Conservation (phyloP, 2,329 filamentous ascomycete genomes). For the Eurotiales sp. region DNA sequence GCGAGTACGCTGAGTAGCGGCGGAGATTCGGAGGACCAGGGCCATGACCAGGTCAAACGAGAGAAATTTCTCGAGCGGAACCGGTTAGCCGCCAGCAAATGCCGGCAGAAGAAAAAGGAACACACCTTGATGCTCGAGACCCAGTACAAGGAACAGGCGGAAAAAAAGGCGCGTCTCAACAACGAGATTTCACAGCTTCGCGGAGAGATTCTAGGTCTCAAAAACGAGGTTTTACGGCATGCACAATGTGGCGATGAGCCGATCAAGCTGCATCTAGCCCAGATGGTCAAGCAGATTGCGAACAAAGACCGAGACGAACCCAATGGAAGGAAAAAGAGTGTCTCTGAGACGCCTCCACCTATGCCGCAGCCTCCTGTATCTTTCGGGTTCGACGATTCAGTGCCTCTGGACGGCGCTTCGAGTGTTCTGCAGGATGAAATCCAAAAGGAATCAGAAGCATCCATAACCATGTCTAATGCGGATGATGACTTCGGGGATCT, state of each 20-base stretch:
- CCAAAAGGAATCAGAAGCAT: slow-evolving; percentile 27
- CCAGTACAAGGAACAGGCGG: slow-evolving; percentile 32
- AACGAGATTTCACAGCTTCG: slow-evolving; percentile 33
- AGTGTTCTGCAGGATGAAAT: slow-evolving; percentile 27
- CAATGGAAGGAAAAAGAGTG: background rate
- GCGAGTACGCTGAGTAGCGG: slow-evolving; percentile 22
- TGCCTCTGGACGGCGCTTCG: slow-evolving; percentile 25
- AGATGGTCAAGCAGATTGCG: slow-evolving; percentile 36
- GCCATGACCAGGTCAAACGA: slow-evolving; percentile 36
- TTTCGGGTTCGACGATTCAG: slow-evolving; percentile 32
- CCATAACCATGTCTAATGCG: slow-evolving; percentile 27
- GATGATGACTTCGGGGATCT: slow-evolving; percentile 32
- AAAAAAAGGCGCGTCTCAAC: slow-evolving; percentile 30
- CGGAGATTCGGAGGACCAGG: slow-evolving; percentile 21
- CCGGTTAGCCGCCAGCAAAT: slow-evolving; percentile 57
- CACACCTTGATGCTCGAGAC: slow-evolving; percentile 51
- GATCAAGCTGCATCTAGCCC: slow-evolving; percentile 34
- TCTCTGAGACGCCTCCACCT: slow-evolving; percentile 4
- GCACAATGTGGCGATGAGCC: slow-evolving; percentile 36
- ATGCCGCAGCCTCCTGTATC: slow-evolving; percentile 20
- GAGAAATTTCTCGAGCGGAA: slow-evolving; percentile 57
- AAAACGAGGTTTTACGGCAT: slow-evolving; percentile 39
- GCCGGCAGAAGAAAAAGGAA: slow-evolving; percentile 61
- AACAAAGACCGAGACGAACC: slow-evolving; percentile 22
- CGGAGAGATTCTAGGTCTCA: slow-evolving; percentile 36